Conservation (phyloP, 2,329 filamentous ascomycete species). For the Mycosphaerella sp. region DNA sequence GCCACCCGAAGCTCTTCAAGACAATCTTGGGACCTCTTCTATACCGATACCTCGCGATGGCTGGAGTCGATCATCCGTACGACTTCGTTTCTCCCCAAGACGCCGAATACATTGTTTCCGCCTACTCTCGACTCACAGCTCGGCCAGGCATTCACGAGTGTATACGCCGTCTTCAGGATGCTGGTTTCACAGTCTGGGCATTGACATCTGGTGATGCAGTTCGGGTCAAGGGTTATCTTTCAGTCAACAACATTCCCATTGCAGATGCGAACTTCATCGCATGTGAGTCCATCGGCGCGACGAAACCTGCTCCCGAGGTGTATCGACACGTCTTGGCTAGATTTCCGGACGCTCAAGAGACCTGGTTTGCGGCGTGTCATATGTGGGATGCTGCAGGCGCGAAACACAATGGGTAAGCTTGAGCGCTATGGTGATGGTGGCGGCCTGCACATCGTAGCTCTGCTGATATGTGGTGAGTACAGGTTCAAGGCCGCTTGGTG, state of each 20-base stretch:
- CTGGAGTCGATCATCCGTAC: background rate
- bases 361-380: conserved; percentile 54
- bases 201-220: background rate
- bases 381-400: conserved; percentile 55
- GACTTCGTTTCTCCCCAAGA: background rate
- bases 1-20: conserved; percentile 39
- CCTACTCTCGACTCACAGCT: background rate
- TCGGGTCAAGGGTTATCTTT: background rate
- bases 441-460: background rate
- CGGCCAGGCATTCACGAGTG: background rate
- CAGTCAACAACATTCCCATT: background rate
- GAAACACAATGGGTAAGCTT: conserved; percentile 36
- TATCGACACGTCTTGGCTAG: conserved; percentile 4
- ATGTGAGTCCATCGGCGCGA: background rate
- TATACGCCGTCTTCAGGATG: background rate
- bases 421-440: background rate
- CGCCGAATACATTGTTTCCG: background rate
- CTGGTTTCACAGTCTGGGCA: background rate
- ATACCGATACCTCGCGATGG: background rate
- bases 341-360: conserved; percentile 35
- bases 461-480: background rate
- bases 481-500: conserved; percentile 49
- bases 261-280: background rate
- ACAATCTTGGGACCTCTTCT: background rate
- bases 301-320: background rate